Base-by-base conservation (phyloP, 1,284 basidiomycete species). In the Chiua sp. region DNA sequence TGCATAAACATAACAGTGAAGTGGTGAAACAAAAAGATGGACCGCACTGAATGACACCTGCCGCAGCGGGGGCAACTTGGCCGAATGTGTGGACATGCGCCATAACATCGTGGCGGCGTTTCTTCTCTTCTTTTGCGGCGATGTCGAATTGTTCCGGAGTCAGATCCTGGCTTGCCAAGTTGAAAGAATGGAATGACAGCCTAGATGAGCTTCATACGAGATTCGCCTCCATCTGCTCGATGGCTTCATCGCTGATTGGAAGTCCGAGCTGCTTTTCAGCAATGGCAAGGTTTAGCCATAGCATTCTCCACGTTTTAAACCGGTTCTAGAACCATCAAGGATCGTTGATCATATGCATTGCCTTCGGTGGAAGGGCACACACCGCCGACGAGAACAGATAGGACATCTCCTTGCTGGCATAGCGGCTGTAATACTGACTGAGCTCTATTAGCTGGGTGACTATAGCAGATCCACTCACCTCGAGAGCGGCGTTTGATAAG, bases 401-500 rank as follows among this genome's bases (percentile, higher is more conserved):
- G 16, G 95, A 91, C 97, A 98, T 98, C 79, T 98, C 97, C 76
- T 97, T 97, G 82, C 93, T 96, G 26, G 98, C 98, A 93, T 99
- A 99, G 59, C 97, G 96, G 73, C 96, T 98, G 68, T 33, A 56
- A 57, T 56, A 67, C 60, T 23, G 39, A 53, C 60, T 59, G 60
- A 65, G 56, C 57, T 50, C 52, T 57, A 32, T 48, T 60, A 22
- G 46, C 30, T 47, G 37, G 22, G 57, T 20, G 18, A 22, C 8
- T 8, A 35, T 3, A n/a, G 30, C 5, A 55, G 23, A 49, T 52
- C 42, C 7, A 50, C 68, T 59, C 32, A 91, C 90, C 89, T 91
- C 30, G 90, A 85, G 33, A 92, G 80, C 13, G 90, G 90, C 0
- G 90, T 91, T 69, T 91, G 90, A 65, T 92, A 92, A 0, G 83